Evolutionary conservation across 2,329 filamentous ascomycete species (phyloP).

Genomic region (Thermomyces lanuginosus): DNA sequence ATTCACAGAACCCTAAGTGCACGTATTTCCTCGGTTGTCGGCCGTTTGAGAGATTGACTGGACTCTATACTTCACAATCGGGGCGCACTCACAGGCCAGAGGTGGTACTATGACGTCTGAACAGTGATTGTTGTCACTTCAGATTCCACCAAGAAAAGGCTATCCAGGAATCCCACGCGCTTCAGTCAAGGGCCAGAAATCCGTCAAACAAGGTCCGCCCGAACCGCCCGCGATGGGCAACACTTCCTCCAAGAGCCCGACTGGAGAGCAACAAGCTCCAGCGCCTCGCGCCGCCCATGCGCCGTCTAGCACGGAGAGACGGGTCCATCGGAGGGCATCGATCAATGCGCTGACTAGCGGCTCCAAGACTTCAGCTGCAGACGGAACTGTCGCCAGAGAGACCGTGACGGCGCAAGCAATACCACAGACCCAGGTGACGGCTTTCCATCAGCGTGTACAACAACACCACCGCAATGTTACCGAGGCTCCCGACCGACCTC

Average conservation of each 20-base stretch:
- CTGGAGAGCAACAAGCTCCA: constrained; percentile 15
- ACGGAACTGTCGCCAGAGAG: constrained; percentile 28
- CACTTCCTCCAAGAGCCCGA: constrained; percentile 30
- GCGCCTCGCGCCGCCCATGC: constrained; percentile 12
- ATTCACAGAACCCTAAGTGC: too few species aligned
- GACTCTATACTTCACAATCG: too few species aligned
- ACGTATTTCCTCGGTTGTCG: too few species aligned
- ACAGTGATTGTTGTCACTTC: too few species aligned
- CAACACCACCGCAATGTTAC: constrained; percentile 23
- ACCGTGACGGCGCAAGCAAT: constrained; percentile 26
- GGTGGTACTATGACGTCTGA: too few species aligned
- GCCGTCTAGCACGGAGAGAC: constrained; percentile 19
- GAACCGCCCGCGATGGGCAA: constrained; percentile 30
- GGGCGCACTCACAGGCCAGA: too few species aligned
- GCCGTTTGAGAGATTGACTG: too few species aligned
- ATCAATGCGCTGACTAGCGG: constrained; percentile 25
- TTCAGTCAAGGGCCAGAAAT: too few species aligned
- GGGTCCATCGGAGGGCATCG: constrained; percentile 25
- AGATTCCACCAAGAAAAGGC: too few species aligned
- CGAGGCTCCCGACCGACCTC: constrained; percentile 14
- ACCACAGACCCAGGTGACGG: constrained; percentile 18
- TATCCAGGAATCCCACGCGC: too few species aligned
- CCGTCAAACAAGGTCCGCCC: constrained; percentile 6
- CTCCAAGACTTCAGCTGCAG: constrained; percentile 25
- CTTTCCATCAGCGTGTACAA: constrained; percentile 28